Percentiles rank a stretch among this genome's conserved stretches.
Evolutionary conservation across 306 rosid genomes (phyloP).

Genomic region (Elaeagnus macrophylla): DNA sequence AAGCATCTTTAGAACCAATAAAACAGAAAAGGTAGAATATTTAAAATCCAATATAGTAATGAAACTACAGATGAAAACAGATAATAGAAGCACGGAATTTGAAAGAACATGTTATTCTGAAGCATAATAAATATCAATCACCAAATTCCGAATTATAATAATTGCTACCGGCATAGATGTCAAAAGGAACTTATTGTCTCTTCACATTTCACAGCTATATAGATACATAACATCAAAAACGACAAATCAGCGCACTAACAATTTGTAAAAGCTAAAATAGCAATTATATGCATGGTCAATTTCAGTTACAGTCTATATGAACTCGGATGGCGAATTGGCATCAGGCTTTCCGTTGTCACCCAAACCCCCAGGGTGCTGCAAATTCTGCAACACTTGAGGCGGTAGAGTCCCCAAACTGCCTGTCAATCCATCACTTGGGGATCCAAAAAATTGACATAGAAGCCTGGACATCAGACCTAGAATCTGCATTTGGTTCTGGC

Average conservation of each 20-base stretch:
- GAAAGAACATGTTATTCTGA: too few relatives aligned
- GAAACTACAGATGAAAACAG: too few relatives aligned
- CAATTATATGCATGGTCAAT: conserved; percentile 1
- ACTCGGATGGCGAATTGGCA: conserved; percentile 77
- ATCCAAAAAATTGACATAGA: conserved; percentile 68
- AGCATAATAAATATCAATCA: too few relatives aligned
- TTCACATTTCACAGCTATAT: too few relatives aligned
- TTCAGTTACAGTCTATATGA: conserved; percentile 34
- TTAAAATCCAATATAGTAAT: too few relatives aligned
- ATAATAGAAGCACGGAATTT: too few relatives aligned
- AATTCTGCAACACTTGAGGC: conserved; percentile 67
- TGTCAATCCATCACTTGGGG: conserved; percentile 58
- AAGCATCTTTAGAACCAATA: too few relatives aligned
- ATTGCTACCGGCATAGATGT: too few relatives aligned
- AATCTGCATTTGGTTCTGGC: conserved; percentile 87
- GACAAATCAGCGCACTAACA: background rate
- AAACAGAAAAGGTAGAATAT: too few relatives aligned
- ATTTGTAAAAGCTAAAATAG: conserved; percentile 4
- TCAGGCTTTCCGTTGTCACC: conserved; percentile 66
- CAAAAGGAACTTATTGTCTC: too few relatives aligned
- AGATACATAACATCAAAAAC: too few relatives aligned
- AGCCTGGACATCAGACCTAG: conserved; percentile 70
- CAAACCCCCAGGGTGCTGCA: conserved; percentile 62
- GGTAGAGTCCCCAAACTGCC: conserved; percentile 58
- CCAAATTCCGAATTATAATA: too few relatives aligned